Conservation (phyloP, 2,329 filamentous ascomycete genomes). For the Xylariaceae sp. region DNA sequence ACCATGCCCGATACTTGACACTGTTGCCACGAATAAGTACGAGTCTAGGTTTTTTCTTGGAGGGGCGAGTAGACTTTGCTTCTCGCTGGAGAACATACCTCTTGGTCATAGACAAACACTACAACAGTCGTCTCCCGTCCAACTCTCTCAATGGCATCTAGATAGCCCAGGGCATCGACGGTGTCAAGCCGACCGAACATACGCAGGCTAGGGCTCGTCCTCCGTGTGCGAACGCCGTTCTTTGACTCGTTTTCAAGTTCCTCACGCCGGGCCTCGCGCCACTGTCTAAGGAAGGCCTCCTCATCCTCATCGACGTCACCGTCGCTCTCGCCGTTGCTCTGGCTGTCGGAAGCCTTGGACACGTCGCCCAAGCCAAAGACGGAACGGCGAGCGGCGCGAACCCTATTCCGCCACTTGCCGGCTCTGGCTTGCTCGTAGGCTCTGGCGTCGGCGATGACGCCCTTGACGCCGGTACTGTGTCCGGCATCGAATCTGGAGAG, state of each 20-base stretch:
- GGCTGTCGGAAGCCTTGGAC: conserved; percentile 23
- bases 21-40: conserved; percentile 42
- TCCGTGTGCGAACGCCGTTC: conserved; percentile 54
- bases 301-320: conserved; percentile 59
- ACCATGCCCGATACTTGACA: conserved; percentile 75
- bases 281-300: conserved; percentile 75
- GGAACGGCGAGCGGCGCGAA: conserved; percentile 49
- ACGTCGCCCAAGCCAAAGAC: conserved; percentile 45
- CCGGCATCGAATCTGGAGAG: conserved; percentile 61
- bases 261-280: conserved; percentile 74
- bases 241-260: conserved; percentile 67
- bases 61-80: not conserved
- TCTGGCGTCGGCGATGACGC: conserved; percentile 79
- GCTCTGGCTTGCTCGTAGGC: conserved; percentile 67
- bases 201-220: conserved; percentile 71
- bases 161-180: conserved; percentile 85
- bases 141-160: conserved; percentile 95
- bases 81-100: not conserved
- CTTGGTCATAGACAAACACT: conserved; percentile 87
- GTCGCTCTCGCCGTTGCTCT: conserved; percentile 38
- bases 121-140: conserved; percentile 77
- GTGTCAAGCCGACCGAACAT: conserved; percentile 75
- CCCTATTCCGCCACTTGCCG: conserved; percentile 49
- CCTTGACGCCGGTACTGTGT: conserved; percentile 76
- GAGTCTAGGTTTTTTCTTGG: no score